Evolutionary conservation across 192 early-diverging fungal genomes (phyloP), one percentile per base, ranked within the genome.

Genomic region (Allomyces macrogynus): DNA sequence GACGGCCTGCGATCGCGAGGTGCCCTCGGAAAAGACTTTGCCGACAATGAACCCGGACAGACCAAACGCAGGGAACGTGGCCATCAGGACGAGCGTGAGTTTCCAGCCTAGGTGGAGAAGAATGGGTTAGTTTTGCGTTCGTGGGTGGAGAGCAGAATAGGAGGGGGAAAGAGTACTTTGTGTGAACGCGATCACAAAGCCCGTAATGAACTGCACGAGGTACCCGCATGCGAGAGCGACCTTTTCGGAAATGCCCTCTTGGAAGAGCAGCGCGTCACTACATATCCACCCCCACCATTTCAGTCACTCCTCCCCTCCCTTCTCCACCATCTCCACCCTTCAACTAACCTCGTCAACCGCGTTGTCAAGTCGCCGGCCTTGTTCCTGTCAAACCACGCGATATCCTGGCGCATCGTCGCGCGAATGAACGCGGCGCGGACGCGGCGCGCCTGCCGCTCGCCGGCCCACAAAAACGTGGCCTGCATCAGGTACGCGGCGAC

Each of bases 241-340:
- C 68, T 92, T 93, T 63, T 91, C 90, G 27, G 81, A 79, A 22
- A 90, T 86, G 57, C 89, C 92, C 64, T 93, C 93, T 73, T 94
- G 89, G 43, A 92, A 80, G 64, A 92, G 61, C 44, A 86, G 84
- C n/a, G 87, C 89, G 61, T 97, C 91, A 43, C 83, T 80, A 61
- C 89, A 85, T n/a, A n/a, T n/a, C 26, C 26, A 27, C 26, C 26
- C 26, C 26, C 26, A 27, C 26, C 2, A 27, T 4, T 3, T 27
- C 26, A 27, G 26, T 27, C 26, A 27, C 26, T 27, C 26, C 4
- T 27, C 26, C 4, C 26, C 26, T 3, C 26, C 26, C 26, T 27
- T 27, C 26, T 27, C 26, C 26, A 27, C 26, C 26, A 1, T 27
- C 26, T 27, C 26, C 26, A 27, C 26, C 26, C 26, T 27, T 4